Percentiles rank a stretch among this genome's conserved stretches.
phyloP scores from a whole-genome alignment of 768 basidiomycete species.

The Calocybe cyanea region DNA sequence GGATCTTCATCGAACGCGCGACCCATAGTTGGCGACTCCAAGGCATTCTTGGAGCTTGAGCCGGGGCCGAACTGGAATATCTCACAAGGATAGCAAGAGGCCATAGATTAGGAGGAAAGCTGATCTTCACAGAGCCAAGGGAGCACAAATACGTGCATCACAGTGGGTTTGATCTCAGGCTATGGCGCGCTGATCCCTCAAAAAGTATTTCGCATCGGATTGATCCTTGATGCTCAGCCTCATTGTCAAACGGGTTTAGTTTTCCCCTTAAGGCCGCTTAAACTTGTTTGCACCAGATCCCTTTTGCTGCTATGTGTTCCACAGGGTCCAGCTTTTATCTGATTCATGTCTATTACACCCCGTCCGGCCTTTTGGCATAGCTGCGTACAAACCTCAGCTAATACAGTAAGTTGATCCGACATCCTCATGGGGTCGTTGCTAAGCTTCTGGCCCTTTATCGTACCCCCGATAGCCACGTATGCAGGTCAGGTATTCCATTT shows the following conservation, averaged over 20 bases:
- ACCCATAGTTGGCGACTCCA: conserved; percentile 19
- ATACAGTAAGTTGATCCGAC: too few relatives aligned
- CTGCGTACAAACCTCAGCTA: too few relatives aligned
- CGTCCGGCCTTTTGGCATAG: too few relatives aligned
- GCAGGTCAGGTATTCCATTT: too few relatives aligned
- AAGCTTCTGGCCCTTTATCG: background rate
- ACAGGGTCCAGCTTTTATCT: too few relatives aligned
- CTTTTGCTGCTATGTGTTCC: too few relatives aligned
- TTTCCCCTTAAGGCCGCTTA: background rate
- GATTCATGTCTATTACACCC: too few relatives aligned
- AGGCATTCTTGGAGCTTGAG: conserved; percentile 11
- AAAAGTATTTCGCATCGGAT: conserved; percentile 13
- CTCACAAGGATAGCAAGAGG: conserved; percentile 17
- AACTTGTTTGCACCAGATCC: too few relatives aligned
- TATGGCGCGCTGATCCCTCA: too few relatives aligned
- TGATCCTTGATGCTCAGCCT: conserved; percentile 16
- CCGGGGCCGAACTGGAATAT: conserved; percentile 13
- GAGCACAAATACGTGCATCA: conserved; percentile 11
- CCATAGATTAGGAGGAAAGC: conserved; percentile 15
- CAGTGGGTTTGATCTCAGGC: conserved; percentile 4
- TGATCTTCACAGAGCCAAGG: conserved; percentile 16
- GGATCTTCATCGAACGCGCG: conserved; percentile 54
- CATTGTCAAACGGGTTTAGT: background rate
- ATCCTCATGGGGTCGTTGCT: background rate
- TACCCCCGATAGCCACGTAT: background rate